Conservation (phyloP, 345 rosid genomes). For the Populus nigra region DNA sequence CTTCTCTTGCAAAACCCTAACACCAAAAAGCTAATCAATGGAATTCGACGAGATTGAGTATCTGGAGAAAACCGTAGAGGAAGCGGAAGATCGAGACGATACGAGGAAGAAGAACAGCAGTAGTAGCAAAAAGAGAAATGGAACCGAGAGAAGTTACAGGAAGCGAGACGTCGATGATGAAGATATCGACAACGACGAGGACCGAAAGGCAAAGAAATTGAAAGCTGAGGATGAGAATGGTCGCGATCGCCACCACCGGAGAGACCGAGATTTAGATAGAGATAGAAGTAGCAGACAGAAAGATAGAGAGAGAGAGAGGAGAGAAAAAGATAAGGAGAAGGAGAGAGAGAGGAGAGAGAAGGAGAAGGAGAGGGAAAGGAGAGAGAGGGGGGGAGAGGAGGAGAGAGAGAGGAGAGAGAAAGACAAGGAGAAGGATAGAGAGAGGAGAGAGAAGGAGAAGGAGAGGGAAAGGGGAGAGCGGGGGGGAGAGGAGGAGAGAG, state of each 20-base stretch:
- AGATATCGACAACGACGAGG: conserved; percentile 45
- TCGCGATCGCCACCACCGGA: conserved; percentile 25
- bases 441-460: conserved; percentile 45
- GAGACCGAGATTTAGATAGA: conserved; percentile 38
- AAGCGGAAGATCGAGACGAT: conserved; percentile 40
- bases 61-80: conserved; percentile 85
- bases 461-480: conserved; percentile 18
- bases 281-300: conserved; percentile 41
- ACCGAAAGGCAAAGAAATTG: conserved; percentile 57
- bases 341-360: conserved; percentile 40
- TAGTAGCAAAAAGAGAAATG: conserved; percentile 33
- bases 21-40: conserved; percentile 31
- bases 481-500: conserved; percentile 10
- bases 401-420: conserved; percentile 26
- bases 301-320: conserved; percentile 24
- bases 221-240: conserved; percentile 47
- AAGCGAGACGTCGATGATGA: conserved; percentile 50
- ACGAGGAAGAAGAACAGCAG: conserved; percentile 38
- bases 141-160: conserved; percentile 67
- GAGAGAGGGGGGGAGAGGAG: not conserved
- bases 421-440: conserved; percentile 41
- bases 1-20: not conserved
- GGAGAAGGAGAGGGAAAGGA: conserved; percentile 3
- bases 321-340: conserved; percentile 26
- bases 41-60: conserved; percentile 96